Conservation (phyloP, 495 filamentous ascomycete genomes). For the Patellaria atrata region DNA sequence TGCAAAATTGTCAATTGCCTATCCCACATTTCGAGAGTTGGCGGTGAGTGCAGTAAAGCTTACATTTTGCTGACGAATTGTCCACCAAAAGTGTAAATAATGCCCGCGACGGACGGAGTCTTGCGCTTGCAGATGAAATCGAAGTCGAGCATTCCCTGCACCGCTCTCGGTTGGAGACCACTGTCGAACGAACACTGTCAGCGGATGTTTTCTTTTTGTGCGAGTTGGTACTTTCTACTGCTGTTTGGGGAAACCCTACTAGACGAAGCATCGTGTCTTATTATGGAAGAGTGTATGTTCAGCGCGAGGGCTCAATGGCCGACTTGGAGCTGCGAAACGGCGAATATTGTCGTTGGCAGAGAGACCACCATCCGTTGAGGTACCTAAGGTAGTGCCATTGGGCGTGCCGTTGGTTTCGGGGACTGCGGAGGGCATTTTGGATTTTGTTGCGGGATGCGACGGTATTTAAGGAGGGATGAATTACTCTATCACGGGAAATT, state of each 20-base stretch:
- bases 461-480: too few relatives aligned
- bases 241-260: slow-evolving; percentile 38
- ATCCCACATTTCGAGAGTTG: slow-evolving; percentile 6
- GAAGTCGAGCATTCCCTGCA: slow-evolving; percentile 99
- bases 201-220: slow-evolving; percentile 9
- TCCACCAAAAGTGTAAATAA: slow-evolving; percentile 99
- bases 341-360: slow-evolving; percentile 97
- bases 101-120: slow-evolving; percentile 93
- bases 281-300: slow-evolving; percentile 86
- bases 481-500: too few relatives aligned
- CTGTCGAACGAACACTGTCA: slow-evolving; percentile 25
- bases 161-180: slow-evolving; percentile 91
- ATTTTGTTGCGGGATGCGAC: slow-evolving; percentile 29
- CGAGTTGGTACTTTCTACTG: too few relatives aligned
- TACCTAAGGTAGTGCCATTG: neutral
- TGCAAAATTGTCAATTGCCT: slow-evolving; percentile 15
- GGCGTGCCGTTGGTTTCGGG: slow-evolving; percentile 27
- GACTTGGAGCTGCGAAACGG: slow-evolving; percentile 85
- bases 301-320: slow-evolving; percentile 73
- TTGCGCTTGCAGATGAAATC: slow-evolving; percentile 99
- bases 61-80: slow-evolving; percentile 99
- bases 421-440: slow-evolving; percentile 27
- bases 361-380: slow-evolving; percentile 15
- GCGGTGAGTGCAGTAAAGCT: neutral
- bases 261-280: slow-evolving; percentile 99